Conservation (phyloP, 257 asterid species). For the Ilex aquifolium region DNA sequence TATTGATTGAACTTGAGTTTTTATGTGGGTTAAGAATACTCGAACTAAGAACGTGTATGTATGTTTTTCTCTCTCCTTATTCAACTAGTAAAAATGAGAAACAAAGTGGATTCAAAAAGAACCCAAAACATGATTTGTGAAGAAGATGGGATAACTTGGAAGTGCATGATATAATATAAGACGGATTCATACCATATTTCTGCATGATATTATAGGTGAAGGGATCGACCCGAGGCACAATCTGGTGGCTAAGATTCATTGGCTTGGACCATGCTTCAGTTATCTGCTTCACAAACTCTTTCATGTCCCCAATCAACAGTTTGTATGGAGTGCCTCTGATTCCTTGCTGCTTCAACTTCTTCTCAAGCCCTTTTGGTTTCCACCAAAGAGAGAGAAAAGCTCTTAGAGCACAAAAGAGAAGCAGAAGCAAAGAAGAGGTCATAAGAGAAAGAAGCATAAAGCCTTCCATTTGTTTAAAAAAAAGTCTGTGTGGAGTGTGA, state of each 20-base stretch:
- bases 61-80: no score
- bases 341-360: conserved; percentile 35
- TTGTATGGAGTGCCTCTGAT: conserved; percentile 41
- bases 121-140: no score
- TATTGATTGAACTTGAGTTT: neutral
- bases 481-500: no score
- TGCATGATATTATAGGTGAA: conserved; percentile 30
- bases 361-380: conserved; percentile 43
- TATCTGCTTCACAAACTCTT: conserved; percentile 27
- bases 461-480: no score
- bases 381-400: conserved; percentile 26
- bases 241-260: conserved; percentile 37
- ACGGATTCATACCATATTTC: conserved; percentile 31
- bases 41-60: no score
- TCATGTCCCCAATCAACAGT: conserved; percentile 36
- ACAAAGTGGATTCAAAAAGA: no score
- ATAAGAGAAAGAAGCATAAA: conserved; percentile 9
- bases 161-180: neutral
- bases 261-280: conserved; percentile 50
- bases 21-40: no score
- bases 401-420: conserved; percentile 20
- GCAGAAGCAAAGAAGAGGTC: conserved; percentile 12
- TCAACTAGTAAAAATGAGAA: no score
- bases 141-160: no score
- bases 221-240: conserved; percentile 42